Conservation (phyloP, 805 yeast species). For the Lachancea cidri region DNA sequence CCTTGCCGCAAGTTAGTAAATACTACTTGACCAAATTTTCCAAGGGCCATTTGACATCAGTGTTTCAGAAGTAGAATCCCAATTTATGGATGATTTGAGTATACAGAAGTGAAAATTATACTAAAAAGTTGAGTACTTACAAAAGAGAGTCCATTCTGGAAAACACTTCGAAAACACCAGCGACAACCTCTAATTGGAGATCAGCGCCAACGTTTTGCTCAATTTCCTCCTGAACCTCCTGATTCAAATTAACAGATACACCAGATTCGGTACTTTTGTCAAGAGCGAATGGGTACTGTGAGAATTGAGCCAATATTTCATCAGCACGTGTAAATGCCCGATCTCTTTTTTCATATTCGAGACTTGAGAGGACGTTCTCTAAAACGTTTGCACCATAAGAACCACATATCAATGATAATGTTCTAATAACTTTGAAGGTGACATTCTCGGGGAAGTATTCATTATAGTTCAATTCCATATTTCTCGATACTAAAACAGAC, state of each 20-base stretch:
- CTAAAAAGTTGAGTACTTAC: constrained; percentile 29
- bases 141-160: constrained; percentile 88
- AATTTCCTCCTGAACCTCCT: constrained; percentile 41
- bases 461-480: constrained; percentile 50
- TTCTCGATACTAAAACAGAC: constrained; percentile 64
- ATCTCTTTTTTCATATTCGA: constrained; percentile 85
- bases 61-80: neutral
- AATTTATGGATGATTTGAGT: neutral
- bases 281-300: constrained; percentile 75
- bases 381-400: constrained; percentile 94
- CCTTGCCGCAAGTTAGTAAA: constrained; percentile 11
- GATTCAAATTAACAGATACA: constrained; percentile 61
- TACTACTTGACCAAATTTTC: constrained; percentile 20
- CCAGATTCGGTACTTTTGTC: constrained; percentile 58
- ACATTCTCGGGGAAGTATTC: constrained; percentile 66
- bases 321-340: constrained; percentile 93
- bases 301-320: constrained; percentile 73
- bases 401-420: constrained; percentile 78
- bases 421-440: constrained; percentile 65
- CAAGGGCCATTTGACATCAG: constrained; percentile 14
- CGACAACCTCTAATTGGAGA: constrained; percentile 78
- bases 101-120: neutral
- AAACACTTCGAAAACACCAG: constrained; percentile 87
- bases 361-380: constrained; percentile 74
- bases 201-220: constrained; percentile 40